Base-by-base conservation (phyloP, 2,329 filamentous ascomycete species). In the Paracorniculantispora psalliotae region DNA sequence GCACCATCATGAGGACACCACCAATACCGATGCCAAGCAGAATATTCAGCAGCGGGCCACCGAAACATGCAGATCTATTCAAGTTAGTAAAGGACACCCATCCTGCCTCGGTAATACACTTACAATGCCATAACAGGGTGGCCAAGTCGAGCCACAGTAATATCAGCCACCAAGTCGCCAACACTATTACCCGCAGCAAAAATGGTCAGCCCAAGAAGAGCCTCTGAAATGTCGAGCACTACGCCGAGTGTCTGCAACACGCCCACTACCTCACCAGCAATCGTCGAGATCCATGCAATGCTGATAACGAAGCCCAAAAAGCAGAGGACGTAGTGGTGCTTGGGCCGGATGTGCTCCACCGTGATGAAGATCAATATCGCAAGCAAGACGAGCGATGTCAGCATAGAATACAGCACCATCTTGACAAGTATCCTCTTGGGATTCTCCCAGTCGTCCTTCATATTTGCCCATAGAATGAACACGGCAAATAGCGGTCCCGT, bases 31-130 rank as follows among this genome's bases (percentile, higher is more conserved):
- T 92, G 0, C 94, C 94, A 4, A 99, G 83, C 0, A 99, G 77
- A 63, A 99, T 99, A 67, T 99, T 99, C 43, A 99, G 83, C 91
- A 99, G 93, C 0, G 94, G 94, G 0, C 94, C 96, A n/a, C 94
- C 94, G 71, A 99, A 97, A 71, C 94, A 99, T 4, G 94, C 94
- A 35, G 90, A 92, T 43, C 82, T 85, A 62, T 61, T 41, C 2
- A 25, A 52, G 21, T 57, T 37, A 57, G 55, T 46, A 4, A 8
- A 10, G 3, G 4, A 47, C 28, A 5, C n/a, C 3, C 12, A 10
- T 28, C 19, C 10, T 4, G 12, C 15, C 3, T 44, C 4, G n/a
- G 4, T 13, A 7, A 43, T 49, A 13, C 23, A 81, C 81, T 74
- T 73, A 84, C 79, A 88, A 68, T 41, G 94, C 94, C 94, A 99